Conservation (phyloP, 1,139 yeast genomes). For the Debaryomycetaceae sp. region DNA sequence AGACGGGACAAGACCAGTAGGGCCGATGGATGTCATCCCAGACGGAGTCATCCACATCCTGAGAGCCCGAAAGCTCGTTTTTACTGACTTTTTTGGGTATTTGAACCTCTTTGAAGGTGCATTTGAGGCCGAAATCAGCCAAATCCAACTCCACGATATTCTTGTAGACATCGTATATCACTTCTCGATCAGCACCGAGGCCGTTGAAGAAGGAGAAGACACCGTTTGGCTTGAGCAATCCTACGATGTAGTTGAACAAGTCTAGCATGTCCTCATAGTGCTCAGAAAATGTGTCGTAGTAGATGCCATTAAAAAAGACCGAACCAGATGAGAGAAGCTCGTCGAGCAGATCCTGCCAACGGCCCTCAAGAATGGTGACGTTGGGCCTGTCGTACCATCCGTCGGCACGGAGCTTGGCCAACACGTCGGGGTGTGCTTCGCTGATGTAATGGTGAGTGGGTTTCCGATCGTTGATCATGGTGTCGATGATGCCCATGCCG, state of each 20-base stretch:
- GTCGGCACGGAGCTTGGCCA: conserved; percentile 59
- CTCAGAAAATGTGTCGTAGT: conserved; percentile 92
- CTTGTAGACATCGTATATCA: conserved; percentile 85
- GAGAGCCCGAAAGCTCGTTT: conserved; percentile 22
- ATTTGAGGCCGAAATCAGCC: conserved; percentile 69
- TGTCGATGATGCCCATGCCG: conserved; percentile 95
- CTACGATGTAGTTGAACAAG: conserved; percentile 76
- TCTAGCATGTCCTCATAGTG: conserved; percentile 83
- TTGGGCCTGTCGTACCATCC: conserved; percentile 83
- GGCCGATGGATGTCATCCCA: conserved; percentile 73
- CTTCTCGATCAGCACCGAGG: conserved; percentile 89
- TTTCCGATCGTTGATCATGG: conserved; percentile 55
- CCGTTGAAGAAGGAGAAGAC: conserved; percentile 91
- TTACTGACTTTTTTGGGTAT: conserved; percentile 37
- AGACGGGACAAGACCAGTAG: conserved; percentile 71
- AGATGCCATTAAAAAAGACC: conserved; percentile 81
- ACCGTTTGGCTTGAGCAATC: conserved; percentile 76
- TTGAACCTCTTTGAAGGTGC: conserved; percentile 46
- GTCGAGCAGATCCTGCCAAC: conserved; percentile 86
- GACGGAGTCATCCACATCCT: conserved; percentile 19
- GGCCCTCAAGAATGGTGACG: conserved; percentile 75
- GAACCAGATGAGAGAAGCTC: conserved; percentile 58
- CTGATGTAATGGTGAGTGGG: conserved; percentile 82
- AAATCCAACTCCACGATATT: conserved; percentile 79
- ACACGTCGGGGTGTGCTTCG: conserved; percentile 94